A percentile compares a stretch with the other conserved stretches of the same genome.
phyloP scores from a whole-genome alignment of 2,329 filamentous ascomycete genomes.

The Elsinoe fawcettii region DNA sequence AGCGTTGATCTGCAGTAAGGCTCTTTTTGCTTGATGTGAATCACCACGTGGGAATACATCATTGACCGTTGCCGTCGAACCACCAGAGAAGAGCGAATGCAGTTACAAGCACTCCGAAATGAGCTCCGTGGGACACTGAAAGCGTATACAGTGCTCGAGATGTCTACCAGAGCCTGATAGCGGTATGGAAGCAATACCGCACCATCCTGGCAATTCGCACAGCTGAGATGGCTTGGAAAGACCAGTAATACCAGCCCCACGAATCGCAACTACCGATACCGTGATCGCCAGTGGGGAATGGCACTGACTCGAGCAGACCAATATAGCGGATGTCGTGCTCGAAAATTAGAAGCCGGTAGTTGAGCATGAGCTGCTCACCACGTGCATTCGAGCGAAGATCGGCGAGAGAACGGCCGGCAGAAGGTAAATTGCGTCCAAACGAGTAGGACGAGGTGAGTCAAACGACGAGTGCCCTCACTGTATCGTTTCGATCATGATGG shows the following conservation, averaged over 20 bases:
- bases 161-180: not conserved
- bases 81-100: too few species aligned
- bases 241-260: not conserved
- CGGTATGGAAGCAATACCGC: not conserved
- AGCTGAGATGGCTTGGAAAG: not conserved
- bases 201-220: not conserved
- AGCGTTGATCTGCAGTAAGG: constrained; percentile 9
- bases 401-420: not conserved
- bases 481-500: not conserved
- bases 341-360: not conserved
- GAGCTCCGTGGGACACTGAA: too few species aligned
- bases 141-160: not conserved
- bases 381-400: not conserved
- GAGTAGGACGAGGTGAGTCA: not conserved
- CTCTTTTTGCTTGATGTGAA: not conserved
- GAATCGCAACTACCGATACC: not conserved
- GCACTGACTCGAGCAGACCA: not conserved
- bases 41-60: not conserved
- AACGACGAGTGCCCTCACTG: not conserved
- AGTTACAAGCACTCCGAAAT: too few species aligned
- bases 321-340: not conserved
- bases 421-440: not conserved
- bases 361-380: not conserved
- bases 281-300: not conserved
- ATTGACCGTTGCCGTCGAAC: not conserved